Percentiles rank a stretch among this genome's conserved stretches.
Evolutionary conservation across 805 yeast genomes (phyloP).

Genomic region (Candida palmyrensis): DNA sequence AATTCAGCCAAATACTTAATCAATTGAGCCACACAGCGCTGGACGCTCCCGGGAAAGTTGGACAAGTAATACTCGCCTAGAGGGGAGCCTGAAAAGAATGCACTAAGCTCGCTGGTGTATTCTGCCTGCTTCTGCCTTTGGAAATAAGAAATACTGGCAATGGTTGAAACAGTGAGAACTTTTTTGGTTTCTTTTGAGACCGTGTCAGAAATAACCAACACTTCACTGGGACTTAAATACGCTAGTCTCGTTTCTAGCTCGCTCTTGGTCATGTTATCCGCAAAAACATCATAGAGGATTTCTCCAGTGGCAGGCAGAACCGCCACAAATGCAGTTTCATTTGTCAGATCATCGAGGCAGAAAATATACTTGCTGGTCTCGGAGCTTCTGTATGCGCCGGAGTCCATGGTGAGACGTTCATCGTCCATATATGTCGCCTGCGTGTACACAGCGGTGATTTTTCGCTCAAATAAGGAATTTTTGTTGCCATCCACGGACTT

Average conservation of each 20-base stretch:
- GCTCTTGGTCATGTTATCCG: slow-evolving; percentile 50
- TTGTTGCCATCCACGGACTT: slow-evolving; percentile 49
- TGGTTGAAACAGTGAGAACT: slow-evolving; percentile 13
- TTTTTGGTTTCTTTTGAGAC: slow-evolving; percentile 27
- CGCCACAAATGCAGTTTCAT: slow-evolving; percentile 46
- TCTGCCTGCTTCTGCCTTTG: slow-evolving; percentile 3
- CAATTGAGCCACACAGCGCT: slow-evolving; percentile 41
- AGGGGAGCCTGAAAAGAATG: slow-evolving; percentile 16
- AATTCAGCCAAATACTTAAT: slow-evolving; percentile 58
- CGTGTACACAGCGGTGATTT: slow-evolving; percentile 69
- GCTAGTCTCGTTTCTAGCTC: slow-evolving; percentile 70
- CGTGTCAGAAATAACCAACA: slow-evolving; percentile 35
- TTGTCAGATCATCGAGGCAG: slow-evolving; percentile 24
- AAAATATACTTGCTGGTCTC: slow-evolving; percentile 40
- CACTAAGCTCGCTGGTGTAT: slow-evolving; percentile 13
- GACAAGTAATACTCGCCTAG: slow-evolving; percentile 20
- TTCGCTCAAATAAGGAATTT: slow-evolving; percentile 55
- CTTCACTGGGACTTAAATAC: slow-evolving; percentile 76
- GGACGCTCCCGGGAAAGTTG: slow-evolving; percentile 16
- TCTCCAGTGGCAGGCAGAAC: slow-evolving; percentile 74
- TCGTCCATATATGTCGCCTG: slow-evolving; percentile 79
- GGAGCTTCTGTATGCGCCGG: slow-evolving; percentile 8
- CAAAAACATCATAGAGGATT: slow-evolving; percentile 64
- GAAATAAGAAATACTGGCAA: slow-evolving; percentile 6
- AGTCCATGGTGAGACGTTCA: slow-evolving; percentile 18